A percentile compares a stretch with the other conserved stretches of the same genome.
Evolutionary conservation across 495 filamentous ascomycete genomes (phyloP).

Genomic region (Lasiosphaeria ovina): DNA sequence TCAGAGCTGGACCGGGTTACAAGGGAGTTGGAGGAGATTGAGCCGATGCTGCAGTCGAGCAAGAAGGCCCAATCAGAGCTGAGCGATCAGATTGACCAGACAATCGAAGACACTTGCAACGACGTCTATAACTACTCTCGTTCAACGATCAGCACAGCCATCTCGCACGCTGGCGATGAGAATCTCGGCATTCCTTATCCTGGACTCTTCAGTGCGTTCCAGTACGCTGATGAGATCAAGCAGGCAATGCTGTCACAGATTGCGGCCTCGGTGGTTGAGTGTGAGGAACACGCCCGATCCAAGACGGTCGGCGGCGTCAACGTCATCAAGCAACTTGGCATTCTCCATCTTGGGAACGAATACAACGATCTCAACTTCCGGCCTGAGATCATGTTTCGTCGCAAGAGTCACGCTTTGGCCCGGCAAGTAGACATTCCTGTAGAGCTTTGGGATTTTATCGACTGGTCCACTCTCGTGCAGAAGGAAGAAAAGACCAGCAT

Average conservation of each 20-base stretch:
- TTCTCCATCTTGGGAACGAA: slow-evolving; percentile 83
- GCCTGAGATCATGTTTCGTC: slow-evolving; percentile 87
- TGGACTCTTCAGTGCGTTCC: slow-evolving; percentile 78
- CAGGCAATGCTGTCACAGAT: slow-evolving; percentile 87
- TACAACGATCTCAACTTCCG: slow-evolving; percentile 83
- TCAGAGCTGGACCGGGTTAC: slow-evolving; percentile 82
- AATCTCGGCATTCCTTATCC: slow-evolving; percentile 83
- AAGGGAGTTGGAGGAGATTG: slow-evolving; percentile 74
- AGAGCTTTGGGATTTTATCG: slow-evolving; percentile 91
- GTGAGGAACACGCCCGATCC: slow-evolving; percentile 79
- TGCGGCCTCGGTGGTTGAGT: slow-evolving; percentile 68
- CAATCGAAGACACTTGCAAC: slow-evolving; percentile 79
- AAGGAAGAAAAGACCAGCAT: slow-evolving; percentile 91
- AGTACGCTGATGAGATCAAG: slow-evolving; percentile 92
- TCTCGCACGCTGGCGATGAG: slow-evolving; percentile 69
- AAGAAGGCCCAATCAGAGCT: slow-evolving; percentile 80
- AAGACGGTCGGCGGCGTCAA: slow-evolving; percentile 81
- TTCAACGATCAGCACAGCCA: slow-evolving; percentile 64
- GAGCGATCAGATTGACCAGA: slow-evolving; percentile 73
- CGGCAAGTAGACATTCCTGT: slow-evolving; percentile 82
- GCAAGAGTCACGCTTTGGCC: slow-evolving; percentile 73
- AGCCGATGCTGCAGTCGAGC: slow-evolving; percentile 79
- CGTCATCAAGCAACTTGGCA: slow-evolving; percentile 79
- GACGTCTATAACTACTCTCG: slow-evolving; percentile 83
- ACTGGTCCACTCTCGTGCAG: slow-evolving; percentile 76